Evolutionary conservation across 208 protist genomes (phyloP), one percentile per base, ranked within the genome.

Genomic region (Crithidia expoeki): DNA sequence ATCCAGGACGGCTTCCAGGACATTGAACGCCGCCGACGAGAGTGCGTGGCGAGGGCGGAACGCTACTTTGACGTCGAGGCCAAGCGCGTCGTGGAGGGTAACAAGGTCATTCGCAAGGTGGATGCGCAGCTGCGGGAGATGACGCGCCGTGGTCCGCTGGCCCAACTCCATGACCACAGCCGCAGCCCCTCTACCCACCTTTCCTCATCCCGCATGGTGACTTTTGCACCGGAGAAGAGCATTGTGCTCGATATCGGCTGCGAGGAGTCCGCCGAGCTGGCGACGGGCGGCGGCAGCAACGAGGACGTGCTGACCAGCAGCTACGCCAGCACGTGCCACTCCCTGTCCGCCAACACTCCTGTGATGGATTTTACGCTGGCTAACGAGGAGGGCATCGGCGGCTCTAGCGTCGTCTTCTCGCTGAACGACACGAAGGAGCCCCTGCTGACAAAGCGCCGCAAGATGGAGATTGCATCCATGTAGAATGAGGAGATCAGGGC

Each of bases 21-120:
- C 19, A 49, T 93, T 28, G 80, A 90, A 61, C 38, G 69, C 16
- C 84, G 85, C 28, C 80, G 88, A 44, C 74, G 64, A 11, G 58
- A 50, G 36, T 87, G 78, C 42, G 46, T 80, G 42, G 44, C 64
- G 5, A 72, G 72, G 65, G 76, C 78, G 17, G 88, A 88, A 76
- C 76, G 72, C 34, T 84, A 82, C 60, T 90, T 93, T 46, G 88
- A 93, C 59, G 83, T 81, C 3, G 88, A 93, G 62, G 59, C 78
- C 42, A 80, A 81, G 58, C 77, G 85, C 40, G 69, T 82, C 5
- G 62, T 76, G n/a, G 74, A 85, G 52, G 73, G 72, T 28, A 75
- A 72, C 51, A 57, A 72, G 25, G 72, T 57, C 6, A 79, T 81
- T 40, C 74, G 75, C 14, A 57, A 75, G 55, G 23, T 89, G 19